These are phyloP conservation scores for Diplodia seriata DNA, from an alignment of 2,329 filamentous ascomycete genomes.

Conservation along the genomic window DNA sequence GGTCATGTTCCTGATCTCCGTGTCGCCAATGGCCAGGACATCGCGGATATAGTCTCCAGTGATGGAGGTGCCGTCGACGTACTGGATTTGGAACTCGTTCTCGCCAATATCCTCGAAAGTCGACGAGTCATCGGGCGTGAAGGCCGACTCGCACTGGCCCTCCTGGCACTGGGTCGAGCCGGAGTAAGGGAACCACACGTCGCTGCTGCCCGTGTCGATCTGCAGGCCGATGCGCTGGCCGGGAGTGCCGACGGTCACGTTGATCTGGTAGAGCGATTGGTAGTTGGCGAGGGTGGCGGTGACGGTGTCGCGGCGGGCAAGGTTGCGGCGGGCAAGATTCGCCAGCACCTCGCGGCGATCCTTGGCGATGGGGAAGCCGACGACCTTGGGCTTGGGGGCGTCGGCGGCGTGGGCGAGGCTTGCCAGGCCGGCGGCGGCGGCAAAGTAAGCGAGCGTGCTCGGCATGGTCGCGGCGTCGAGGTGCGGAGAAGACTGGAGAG, in stretches of 20 bases:
- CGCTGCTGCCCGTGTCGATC: slow-evolving; percentile 32
- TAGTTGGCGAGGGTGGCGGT: slow-evolving; percentile 15
- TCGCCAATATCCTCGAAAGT: slow-evolving; percentile 25
- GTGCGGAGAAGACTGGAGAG: slow-evolving; percentile 1
- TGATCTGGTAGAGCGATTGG: slow-evolving; percentile 28
- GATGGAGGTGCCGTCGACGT: slow-evolving; percentile 30
- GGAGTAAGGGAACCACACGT: slow-evolving; percentile 26
- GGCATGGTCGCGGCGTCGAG: slow-evolving; percentile 9
- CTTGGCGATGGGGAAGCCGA: slow-evolving; percentile 30
- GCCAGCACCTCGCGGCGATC: background rate
- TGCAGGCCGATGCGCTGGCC: slow-evolving; percentile 21
- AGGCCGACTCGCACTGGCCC: slow-evolving; percentile 8
- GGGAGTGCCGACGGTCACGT: slow-evolving; percentile 34
- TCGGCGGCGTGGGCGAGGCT: slow-evolving; percentile 14
- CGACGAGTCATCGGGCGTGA: slow-evolving; percentile 13
- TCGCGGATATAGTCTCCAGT: slow-evolving; percentile 25
- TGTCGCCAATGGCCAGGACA: slow-evolving; percentile 21
- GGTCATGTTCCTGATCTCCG: slow-evolving; percentile 28
- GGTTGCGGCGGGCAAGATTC: slow-evolving; percentile 13
- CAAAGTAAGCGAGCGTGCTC: slow-evolving; percentile 4
- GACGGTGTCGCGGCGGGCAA: slow-evolving; percentile 25
- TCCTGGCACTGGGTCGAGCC: slow-evolving; percentile 5
- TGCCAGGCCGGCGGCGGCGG: slow-evolving; percentile 14
- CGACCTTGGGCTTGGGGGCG: slow-evolving; percentile 11
- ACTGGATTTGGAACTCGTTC: slow-evolving; percentile 21